These are phyloP conservation scores for Wickerhamiella allomyrinae DNA, from an alignment of 805 yeast genomes.

Conservation along the genomic window DNA sequence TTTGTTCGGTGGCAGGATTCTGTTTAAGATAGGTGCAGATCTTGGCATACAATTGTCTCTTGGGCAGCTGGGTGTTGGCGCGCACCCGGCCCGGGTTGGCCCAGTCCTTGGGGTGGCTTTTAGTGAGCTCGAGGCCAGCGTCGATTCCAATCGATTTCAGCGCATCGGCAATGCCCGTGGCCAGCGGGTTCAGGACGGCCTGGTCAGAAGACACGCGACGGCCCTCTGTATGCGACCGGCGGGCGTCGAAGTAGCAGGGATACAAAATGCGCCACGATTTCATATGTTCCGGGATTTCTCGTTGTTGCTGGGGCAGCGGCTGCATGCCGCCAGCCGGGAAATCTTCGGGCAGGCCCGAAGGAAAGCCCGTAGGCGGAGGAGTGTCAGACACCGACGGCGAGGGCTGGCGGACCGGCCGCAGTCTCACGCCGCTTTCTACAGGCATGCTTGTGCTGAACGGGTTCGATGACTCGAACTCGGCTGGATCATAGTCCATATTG, in stretches of 20 bases:
- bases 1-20: slow-evolving; percentile 55
- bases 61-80: slow-evolving; percentile 39
- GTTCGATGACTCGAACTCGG: slow-evolving; percentile 60
- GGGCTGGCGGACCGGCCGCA: slow-evolving; percentile 10
- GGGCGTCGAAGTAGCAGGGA: slow-evolving; percentile 83
- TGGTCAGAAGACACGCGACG: slow-evolving; percentile 56
- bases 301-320: slow-evolving; percentile 13
- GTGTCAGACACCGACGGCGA: not conserved
- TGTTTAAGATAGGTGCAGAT: slow-evolving; percentile 46
- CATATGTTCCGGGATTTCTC: slow-evolving; percentile 45
- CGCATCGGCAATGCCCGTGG: slow-evolving; percentile 70
- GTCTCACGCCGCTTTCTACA: slow-evolving; percentile 15
- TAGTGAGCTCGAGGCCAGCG: slow-evolving; percentile 41
- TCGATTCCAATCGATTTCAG: slow-evolving; percentile 26
- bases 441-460: slow-evolving; percentile 23
- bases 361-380: not conserved
- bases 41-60: slow-evolving; percentile 49
- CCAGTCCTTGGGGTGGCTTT: slow-evolving; percentile 90
- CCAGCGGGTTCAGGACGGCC: slow-evolving; percentile 80
- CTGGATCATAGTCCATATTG: slow-evolving; percentile 83
- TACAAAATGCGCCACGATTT: slow-evolving; percentile 61
- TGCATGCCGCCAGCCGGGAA: not conserved
- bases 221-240: slow-evolving; percentile 64
- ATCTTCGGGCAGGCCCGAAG: not conserved
- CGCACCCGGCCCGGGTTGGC: slow-evolving; percentile 96